Percentiles rank a stretch among this genome's conserved stretches.
Conservation (phyloP, 2,329 filamentous ascomycete genomes). For the Neofusicoccum parvum region DNA sequence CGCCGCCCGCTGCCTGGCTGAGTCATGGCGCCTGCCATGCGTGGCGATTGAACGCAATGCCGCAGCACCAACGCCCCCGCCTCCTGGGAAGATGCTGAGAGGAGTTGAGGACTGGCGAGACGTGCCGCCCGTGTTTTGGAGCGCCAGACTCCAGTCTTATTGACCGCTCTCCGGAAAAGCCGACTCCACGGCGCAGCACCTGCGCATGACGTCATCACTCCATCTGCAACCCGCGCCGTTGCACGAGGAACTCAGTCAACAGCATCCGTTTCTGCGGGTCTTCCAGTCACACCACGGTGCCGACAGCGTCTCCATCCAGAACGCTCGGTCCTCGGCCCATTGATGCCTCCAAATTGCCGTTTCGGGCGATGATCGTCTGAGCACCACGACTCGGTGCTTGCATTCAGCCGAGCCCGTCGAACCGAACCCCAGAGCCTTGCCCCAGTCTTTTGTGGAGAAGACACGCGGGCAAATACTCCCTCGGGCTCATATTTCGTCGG, state of each 20-base stretch:
- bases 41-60: no score
- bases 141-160: neutral
- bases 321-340: neutral
- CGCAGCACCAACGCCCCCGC: no score
- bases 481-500: neutral
- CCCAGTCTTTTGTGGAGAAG: constrained; percentile 13
- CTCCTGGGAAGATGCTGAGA: no score
- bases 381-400: neutral
- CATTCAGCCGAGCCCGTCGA: neutral
- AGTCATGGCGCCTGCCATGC: no score
- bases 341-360: neutral
- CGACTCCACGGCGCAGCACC: neutral
- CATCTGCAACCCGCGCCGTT: no score
- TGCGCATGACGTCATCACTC: neutral
- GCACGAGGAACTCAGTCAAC: no score
- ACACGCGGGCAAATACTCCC: neutral
- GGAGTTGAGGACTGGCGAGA: no score
- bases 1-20: no score
- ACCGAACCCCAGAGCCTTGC: constrained; percentile 1
- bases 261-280: neutral
- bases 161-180: neutral
- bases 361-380: neutral
- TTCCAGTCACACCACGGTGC: neutral
- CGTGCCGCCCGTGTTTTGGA: no score
- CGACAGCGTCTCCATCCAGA: neutral